Evolutionary conservation across 2,329 filamentous ascomycete genomes (phyloP), one percentile per base, ranked within the genome.

Genomic region (Hymenoscyphus albidus): DNA sequence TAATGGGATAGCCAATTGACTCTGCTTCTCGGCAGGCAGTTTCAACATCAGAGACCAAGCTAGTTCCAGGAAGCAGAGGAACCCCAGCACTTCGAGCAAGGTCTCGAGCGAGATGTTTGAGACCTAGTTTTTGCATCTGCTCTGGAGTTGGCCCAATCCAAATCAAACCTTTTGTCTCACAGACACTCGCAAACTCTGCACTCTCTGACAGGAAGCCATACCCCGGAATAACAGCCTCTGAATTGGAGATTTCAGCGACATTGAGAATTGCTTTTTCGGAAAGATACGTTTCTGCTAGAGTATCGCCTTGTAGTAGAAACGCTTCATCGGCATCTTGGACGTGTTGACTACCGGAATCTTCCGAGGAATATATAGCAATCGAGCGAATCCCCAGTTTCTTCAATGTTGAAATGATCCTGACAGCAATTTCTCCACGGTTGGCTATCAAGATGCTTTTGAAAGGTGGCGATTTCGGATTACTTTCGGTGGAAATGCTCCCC

Each of bases 191-290:
- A 71, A 90, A 89, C 4, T 83, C 79, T 4, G 84, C 80, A 71
- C 88, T 87, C 65, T 90, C 87, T 0, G 83, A 83, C 1, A 90
- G 75, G 65, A 89, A 89, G 0, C 88, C 88, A 76, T 90, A 90
- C 1, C 88, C 87, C 0, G 87, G 87, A 59, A 88, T 85, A 16
- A 90, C 80, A 3, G 85, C 86, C 66, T 89, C 80, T 1, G 65
- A 65, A 12, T 62, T 27, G n/a, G 48, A 48, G 7, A 18, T 56
- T 38, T 58, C 61, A 32, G 38, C 66, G 61, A 66, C 65, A 14
- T 59, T 57, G 13, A 68, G 61, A 14, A 67, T 64, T 16, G 56
- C 56, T 14, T 63, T 48, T 9, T 38, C 62, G 4, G 59, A 63
- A 39, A 66, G 58, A 62, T 67, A 67, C 10, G 59, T 64, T 63